These are phyloP conservation scores for Tetrapisispora fleetii DNA, from an alignment of 805 yeast species.

Conservation along the genomic window DNA sequence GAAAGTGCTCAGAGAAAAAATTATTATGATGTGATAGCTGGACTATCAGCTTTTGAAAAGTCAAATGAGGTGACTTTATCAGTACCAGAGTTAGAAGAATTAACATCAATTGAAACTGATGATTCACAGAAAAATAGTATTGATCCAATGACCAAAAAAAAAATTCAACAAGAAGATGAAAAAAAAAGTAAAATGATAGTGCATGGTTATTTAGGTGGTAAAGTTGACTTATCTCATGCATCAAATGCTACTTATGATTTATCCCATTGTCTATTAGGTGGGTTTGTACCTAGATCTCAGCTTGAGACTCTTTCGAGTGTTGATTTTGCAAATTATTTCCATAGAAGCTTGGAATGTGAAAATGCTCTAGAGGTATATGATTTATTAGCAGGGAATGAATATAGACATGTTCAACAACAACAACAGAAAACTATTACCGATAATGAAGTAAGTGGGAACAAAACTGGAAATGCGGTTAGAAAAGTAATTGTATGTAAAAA, in stretches of 20 bases:
- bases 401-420: constrained; percentile 5
- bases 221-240: constrained; percentile 19
- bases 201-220: constrained; percentile 26
- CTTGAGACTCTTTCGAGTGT: constrained; percentile 25
- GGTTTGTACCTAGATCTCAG: constrained; percentile 26
- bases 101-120: constrained; percentile 22
- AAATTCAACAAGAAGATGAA: constrained; percentile 4
- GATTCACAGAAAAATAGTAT: constrained; percentile 11
- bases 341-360: constrained; percentile 22
- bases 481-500: constrained; percentile 22
- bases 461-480: constrained; percentile 8
- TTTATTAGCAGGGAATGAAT: constrained; percentile 11
- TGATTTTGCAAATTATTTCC: constrained; percentile 28
- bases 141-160: constrained; percentile 13
- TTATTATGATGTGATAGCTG: constrained; percentile 25
- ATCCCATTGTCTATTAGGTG: constrained; percentile 26
- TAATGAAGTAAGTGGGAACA: not conserved
- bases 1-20: constrained; percentile 6
- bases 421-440: not conserved
- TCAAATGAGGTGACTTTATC: constrained; percentile 22
- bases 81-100: constrained; percentile 18
- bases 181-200: constrained; percentile 11
- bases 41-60: constrained; percentile 24
- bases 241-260: constrained; percentile 19
- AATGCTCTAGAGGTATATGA: constrained; percentile 22